Base-by-base conservation (phyloP, 2,329 filamentous ascomycete species). In the Microdochium nivale region DNA sequence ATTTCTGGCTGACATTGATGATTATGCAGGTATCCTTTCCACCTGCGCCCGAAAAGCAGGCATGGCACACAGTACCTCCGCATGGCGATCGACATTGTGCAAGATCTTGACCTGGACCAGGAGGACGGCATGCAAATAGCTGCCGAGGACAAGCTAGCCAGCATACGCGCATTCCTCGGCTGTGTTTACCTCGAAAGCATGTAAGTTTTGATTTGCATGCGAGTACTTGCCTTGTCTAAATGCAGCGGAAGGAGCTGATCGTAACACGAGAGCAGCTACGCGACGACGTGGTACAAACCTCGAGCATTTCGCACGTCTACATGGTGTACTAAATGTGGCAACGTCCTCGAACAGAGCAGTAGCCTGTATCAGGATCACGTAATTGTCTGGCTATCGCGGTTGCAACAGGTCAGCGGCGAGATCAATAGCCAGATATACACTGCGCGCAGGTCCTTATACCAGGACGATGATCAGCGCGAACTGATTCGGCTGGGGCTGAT, bases 71-170 rank as follows among this genome's bases (percentile, higher is more conserved):
- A 79, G 51, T 80, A 80, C 56, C 58, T 77, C 4, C 70, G 73
- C 24, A 80, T 80, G 76, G 70, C 71, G 0, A 67, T 70, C 16
- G 78, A 80, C 51, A 67, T 80, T 9, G 59, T 76, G 8, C 66
- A 65, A 9, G 77, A 80, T 51, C 67, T 80, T 1, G 75, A 77
- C 5, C 60, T 80, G 2, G 72, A 77, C 24, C 65, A 72, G 23
- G 70, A 73, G 30, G 55, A 60, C 1, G 59, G 61, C n/a, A 52
- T 60, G 19, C 59, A 60, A 25, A 56, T 59, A 40, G 24, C 61
- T 13, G 53, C 56, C 1, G 48, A 44, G 2, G 47, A 54, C 19
- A 68, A 69, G 23, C 59, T 79, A 2, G 70, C 72, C 30, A 59
- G 66, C 9, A 66, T 79, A 23, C 68, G 78, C 11, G 68, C 73